Evolutionary conservation across 495 filamentous ascomycete species (phyloP), one percentile per base, ranked within the genome.

Genomic region (Bacidia rubella): DNA sequence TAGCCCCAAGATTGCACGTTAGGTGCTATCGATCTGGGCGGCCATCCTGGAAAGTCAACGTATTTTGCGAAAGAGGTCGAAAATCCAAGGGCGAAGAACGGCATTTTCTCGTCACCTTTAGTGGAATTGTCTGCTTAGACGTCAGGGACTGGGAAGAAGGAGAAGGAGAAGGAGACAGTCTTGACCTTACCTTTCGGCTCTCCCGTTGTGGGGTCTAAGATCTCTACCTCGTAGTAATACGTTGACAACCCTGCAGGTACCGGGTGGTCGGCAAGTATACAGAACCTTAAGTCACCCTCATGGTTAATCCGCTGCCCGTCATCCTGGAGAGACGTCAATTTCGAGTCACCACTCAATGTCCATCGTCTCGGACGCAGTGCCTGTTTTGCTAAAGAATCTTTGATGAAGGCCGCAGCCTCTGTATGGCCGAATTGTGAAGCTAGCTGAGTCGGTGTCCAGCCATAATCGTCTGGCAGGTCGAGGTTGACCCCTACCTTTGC

Each of bases 1-100:
- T 54, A 54, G 5, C 32, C 54, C 51, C 54, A 46, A 15, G 54
- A 29, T n/a, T 52, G 51, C 11, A 53, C 38, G 21, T 55, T 55
- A 12, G 53, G 46, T 26, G 53, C 45, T n/a, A 26, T 50, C 15
- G 44, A 22, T 29, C 20, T 54, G 11, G 51, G 51, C 2, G 24
- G 20, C 41, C 41, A 44, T 44, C 41, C 41, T 9, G 41, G 41
- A 39, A 49, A 26, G 5, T 49, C 38, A 15, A 35, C 29, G 7
- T 7, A 35, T 19, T 17, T 24, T 5, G 47, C 53, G 12, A 12
- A 32, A 40, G 22, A 11, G 4, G 11, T 53, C 23, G 5, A 35
- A 44, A 38, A 39, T 12, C 53, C 53, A 22, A 55, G n/a, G 22
- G 49, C 53, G 17, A 55, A 11, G 3, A 40, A 11, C 12, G 24